These are phyloP conservation scores for Tricharina praecox DNA, from an alignment of 495 filamentous ascomycete species.

Conservation along the genomic window DNA sequence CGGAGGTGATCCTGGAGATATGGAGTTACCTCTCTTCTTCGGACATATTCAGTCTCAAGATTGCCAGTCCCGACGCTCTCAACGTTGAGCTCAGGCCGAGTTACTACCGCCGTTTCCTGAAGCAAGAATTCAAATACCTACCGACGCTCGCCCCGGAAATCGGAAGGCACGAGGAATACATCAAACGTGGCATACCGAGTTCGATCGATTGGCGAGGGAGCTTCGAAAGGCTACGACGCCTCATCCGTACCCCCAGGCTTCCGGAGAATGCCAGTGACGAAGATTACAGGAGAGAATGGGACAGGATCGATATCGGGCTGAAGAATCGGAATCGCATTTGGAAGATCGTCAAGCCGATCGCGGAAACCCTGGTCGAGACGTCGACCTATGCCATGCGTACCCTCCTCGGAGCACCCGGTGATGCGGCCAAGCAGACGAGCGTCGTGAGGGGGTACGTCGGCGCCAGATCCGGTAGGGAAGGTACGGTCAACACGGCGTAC, in stretches of 20 bases:
- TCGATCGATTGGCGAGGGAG: constrained; percentile 24
- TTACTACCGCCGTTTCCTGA: constrained; percentile 25
- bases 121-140: constrained; percentile 27
- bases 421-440: constrained; percentile 14
- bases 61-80: constrained; percentile 21
- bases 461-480: constrained; percentile 20
- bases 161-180: constrained; percentile 7
- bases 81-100: constrained; percentile 17
- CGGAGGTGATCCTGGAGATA: constrained; percentile 24
- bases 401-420: constrained; percentile 10
- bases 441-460: constrained; percentile 27
- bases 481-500: constrained; percentile 22
- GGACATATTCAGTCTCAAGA: constrained; percentile 24
- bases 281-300: constrained; percentile 15
- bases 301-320: constrained; percentile 22
- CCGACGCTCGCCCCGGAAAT: constrained; percentile 15
- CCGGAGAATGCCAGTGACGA: constrained; percentile 4
- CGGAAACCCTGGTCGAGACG: constrained; percentile 26
- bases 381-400: constrained; percentile 13
- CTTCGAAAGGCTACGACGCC: constrained; percentile 23
- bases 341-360: constrained; percentile 29
- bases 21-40: constrained; percentile 23
- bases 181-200: not conserved
- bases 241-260: constrained; percentile 17
- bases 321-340: constrained; percentile 28